A percentile compares a stretch with the other conserved stretches of the same genome.
Conservation (phyloP, 2,329 filamentous ascomycete genomes). For the Alternaria postmessia region DNA sequence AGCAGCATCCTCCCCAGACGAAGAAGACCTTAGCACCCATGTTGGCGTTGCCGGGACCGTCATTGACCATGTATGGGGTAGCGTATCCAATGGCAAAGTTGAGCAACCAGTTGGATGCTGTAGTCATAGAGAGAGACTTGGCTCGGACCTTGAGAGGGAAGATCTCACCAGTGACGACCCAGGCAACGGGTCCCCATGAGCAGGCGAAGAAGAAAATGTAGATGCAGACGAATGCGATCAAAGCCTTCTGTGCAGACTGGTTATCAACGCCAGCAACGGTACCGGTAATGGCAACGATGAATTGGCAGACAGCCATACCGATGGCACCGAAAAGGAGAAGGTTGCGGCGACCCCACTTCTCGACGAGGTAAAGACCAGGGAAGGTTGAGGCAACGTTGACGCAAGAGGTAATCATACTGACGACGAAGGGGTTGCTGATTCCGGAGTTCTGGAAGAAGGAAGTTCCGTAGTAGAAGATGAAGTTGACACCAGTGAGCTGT, state of each 20-base stretch:
- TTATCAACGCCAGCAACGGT: slow-evolving; percentile 49
- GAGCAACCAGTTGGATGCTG: slow-evolving; percentile 64
- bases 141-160: slow-evolving; percentile 58
- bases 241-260: slow-evolving; percentile 48
- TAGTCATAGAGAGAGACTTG: slow-evolving; percentile 61
- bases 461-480: slow-evolving; percentile 55
- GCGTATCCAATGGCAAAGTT: slow-evolving; percentile 58
- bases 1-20: slow-evolving; percentile 63
- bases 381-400: slow-evolving; percentile 81
- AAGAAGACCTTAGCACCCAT: slow-evolving; percentile 66
- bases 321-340: slow-evolving; percentile 77
- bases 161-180: slow-evolving; percentile 62
- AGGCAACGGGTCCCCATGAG: slow-evolving; percentile 79
- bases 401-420: slow-evolving; percentile 76
- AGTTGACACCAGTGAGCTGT: slow-evolving; percentile 68
- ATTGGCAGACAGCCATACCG: slow-evolving; percentile 68
- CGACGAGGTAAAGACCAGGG: slow-evolving; percentile 78
- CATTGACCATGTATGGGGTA: slow-evolving; percentile 76
- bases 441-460: slow-evolving; percentile 53
- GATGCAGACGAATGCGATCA: slow-evolving; percentile 63
- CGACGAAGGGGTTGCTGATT: slow-evolving; percentile 65
- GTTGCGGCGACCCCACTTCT: slow-evolving; percentile 78
- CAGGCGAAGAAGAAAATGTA: slow-evolving; percentile 84
- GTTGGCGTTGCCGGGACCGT: slow-evolving; percentile 67
- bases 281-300: slow-evolving; percentile 53